phyloP scores from a whole-genome alignment of 2,329 filamentous ascomycete species.

The Fusarium temperatum region DNA sequence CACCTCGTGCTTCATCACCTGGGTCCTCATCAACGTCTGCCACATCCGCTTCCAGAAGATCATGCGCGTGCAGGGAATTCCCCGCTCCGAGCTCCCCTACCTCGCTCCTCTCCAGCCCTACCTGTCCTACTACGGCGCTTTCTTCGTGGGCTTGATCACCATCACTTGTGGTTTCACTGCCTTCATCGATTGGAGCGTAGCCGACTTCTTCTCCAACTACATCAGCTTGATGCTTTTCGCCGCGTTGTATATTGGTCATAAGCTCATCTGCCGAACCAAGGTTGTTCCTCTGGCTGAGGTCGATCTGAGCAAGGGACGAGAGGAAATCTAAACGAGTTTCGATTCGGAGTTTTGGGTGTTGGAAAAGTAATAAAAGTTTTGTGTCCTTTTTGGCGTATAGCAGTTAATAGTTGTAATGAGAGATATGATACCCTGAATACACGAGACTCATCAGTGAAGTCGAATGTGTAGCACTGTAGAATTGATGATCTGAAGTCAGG shows the following conservation, averaged over 20 bases:
- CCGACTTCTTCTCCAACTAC: conserved; percentile 71
- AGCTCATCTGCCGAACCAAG: conserved; percentile 56
- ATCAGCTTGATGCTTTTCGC: conserved; percentile 71
- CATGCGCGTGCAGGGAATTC: conserved; percentile 64
- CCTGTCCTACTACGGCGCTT: conserved; percentile 71
- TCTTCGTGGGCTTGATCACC: conserved; percentile 71
- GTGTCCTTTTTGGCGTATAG: conserved; percentile 19
- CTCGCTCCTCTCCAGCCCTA: conserved; percentile 69
- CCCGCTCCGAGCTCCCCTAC: conserved; percentile 68
- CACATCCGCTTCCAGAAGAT: conserved; percentile 73
- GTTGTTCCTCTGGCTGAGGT: conserved; percentile 49
- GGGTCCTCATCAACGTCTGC: conserved; percentile 71
- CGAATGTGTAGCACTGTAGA: neutral
- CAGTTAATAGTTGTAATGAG: conserved; percentile 34
- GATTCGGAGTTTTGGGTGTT: conserved; percentile 12
- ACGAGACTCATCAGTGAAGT: neutral
- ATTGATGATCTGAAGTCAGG: neutral
- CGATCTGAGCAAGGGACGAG: conserved; percentile 46
- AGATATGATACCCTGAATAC: conserved; percentile 40
- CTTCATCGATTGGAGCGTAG: conserved; percentile 70
- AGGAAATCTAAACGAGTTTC: conserved; percentile 6
- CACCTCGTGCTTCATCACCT: conserved; percentile 75
- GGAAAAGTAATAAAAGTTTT: conserved; percentile 21
- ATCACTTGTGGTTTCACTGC: conserved; percentile 75
- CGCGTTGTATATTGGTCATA: conserved; percentile 68